A percentile compares a stretch with the other conserved stretches of the same genome.
Evolutionary conservation across 2,329 filamentous ascomycete genomes (phyloP).

Genomic region (Pseudocercospora crystallina): DNA sequence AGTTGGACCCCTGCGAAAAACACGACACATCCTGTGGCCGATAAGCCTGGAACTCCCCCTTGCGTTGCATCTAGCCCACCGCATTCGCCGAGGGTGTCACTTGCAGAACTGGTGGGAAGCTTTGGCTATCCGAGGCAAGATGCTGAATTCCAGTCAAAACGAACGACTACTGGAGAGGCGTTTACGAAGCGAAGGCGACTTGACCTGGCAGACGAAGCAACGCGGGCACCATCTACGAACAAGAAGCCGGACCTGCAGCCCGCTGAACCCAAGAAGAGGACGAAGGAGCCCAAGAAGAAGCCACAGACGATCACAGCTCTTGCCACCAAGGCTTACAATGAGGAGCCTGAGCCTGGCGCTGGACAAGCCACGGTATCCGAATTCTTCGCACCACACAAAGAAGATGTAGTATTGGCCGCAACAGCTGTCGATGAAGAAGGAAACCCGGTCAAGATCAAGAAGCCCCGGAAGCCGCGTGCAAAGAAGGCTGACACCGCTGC

Average conservation of each 20-base stretch:
- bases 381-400: conserved; percentile 39
- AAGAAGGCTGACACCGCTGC: conserved; percentile 18
- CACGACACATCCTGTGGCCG: background rate
- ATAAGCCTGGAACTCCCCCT: no score
- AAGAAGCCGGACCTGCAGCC: background rate
- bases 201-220: conserved; percentile 18
- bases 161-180: conserved; percentile 14
- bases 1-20: conserved; percentile 25
- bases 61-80: no score
- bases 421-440: background rate
- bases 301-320: conserved; percentile 74
- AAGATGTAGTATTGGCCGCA: background rate
- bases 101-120: conserved; percentile 17
- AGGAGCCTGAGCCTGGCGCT: conserved; percentile 27
- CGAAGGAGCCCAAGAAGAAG: conserved; percentile 61
- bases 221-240: background rate
- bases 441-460: conserved; percentile 20
- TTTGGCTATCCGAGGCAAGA: conserved; percentile 14
- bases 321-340: conserved; percentile 69
- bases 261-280: conserved; percentile 35
- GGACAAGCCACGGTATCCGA: conserved; percentile 43
- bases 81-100: conserved; percentile 2
- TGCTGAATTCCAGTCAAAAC: background rate
- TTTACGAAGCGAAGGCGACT: conserved; percentile 20
- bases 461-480: conserved; percentile 28